Conservation (phyloP, 179 eudicot genomes). For the Actinidia polygama region DNA sequence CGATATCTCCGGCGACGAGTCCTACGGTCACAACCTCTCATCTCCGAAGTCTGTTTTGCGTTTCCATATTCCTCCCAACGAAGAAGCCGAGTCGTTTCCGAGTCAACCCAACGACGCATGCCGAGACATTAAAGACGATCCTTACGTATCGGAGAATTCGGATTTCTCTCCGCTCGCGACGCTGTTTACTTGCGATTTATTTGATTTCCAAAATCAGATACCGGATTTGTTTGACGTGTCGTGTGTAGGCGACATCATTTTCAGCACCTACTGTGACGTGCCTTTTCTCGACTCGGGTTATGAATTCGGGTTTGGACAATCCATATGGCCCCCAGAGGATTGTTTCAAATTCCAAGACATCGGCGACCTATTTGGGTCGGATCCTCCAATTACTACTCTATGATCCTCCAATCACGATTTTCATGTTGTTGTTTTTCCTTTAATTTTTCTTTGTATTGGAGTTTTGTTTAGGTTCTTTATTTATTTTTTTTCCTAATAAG, state of each 20-base stretch:
- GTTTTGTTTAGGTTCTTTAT: background rate
- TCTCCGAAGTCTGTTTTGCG: constrained; percentile 82
- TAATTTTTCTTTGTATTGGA: constrained; percentile 6
- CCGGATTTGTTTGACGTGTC: constrained; percentile 48
- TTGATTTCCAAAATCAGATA: constrained; percentile 42
- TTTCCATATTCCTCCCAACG: constrained; percentile 24
- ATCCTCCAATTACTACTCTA: constrained; percentile 52
- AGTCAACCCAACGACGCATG: constrained; percentile 9
- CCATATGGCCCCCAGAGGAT: constrained; percentile 49
- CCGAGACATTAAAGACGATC: constrained; percentile 11
- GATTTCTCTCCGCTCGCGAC: constrained; percentile 35
- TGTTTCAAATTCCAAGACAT: constrained; percentile 74
- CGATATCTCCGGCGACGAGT: constrained; percentile 55
- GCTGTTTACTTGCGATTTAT: constrained; percentile 46
- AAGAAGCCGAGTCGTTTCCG: constrained; percentile 28
- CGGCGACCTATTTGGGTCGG: constrained; percentile 84
- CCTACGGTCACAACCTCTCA: constrained; percentile 27
- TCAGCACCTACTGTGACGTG: constrained; percentile 29
- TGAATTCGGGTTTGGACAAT: constrained; percentile 47
- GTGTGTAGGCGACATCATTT: constrained; percentile 33
- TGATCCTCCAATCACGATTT: background rate
- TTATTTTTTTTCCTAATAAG: background rate
- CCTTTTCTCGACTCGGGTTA: constrained; percentile 31
- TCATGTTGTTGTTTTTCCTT: background rate
- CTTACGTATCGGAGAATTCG: constrained; percentile 18